Conservation (phyloP, 139 green algal genomes). For the Tetraselmis striata region DNA sequence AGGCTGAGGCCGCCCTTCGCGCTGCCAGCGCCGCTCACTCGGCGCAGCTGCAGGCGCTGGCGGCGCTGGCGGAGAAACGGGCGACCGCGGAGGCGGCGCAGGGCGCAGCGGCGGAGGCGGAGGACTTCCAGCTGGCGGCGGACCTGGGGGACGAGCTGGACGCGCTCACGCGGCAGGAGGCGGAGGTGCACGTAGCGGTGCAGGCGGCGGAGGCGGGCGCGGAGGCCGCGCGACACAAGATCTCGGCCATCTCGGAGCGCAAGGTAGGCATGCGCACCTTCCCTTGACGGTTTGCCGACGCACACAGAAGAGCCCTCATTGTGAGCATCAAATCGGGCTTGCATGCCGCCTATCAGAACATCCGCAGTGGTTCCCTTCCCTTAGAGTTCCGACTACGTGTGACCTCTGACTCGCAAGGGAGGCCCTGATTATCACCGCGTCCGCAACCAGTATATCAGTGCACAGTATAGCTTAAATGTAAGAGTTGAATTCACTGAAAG, state of each 20-base stretch:
- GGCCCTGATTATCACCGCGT: too few relatives aligned
- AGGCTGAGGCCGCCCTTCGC: neutral
- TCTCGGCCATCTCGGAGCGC: constrained; percentile 13
- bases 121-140: constrained; percentile 44
- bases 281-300: constrained; percentile 9
- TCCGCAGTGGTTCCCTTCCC: too few relatives aligned
- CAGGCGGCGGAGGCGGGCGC: constrained; percentile 8
- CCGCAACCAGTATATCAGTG: too few relatives aligned
- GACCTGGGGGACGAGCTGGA: constrained; percentile 32
- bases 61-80: neutral
- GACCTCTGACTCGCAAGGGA: too few relatives aligned
- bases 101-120: constrained; percentile 32
- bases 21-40: neutral
- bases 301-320: constrained; percentile 6
- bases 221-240: neutral
- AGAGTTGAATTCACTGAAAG: too few relatives aligned
- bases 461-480: too few relatives aligned
- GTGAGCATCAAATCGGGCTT: too few relatives aligned
- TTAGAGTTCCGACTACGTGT: too few relatives aligned
- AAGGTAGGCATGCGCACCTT: constrained; percentile 12
- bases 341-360: too few relatives aligned
- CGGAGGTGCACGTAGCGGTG: neutral
- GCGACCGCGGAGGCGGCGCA: constrained; percentile 15
- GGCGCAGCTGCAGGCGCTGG: neutral
- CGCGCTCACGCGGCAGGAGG: neutral